Conservation (phyloP, 1,139 yeast species). For the Chernovozyma aurita region DNA sequence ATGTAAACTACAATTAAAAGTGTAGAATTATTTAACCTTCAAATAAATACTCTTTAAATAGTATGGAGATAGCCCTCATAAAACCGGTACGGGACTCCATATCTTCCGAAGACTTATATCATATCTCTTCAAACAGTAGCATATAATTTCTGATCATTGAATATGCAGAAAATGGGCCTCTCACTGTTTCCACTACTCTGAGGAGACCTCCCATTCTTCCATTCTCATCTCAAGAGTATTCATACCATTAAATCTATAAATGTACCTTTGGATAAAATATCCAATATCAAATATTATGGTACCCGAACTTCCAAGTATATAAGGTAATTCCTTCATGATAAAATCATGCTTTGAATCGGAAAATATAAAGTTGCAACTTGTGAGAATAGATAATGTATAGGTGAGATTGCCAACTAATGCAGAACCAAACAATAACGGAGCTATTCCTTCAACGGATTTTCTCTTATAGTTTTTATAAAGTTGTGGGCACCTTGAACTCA, state of each 20-base stretch:
- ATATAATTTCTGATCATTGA: too few species aligned
- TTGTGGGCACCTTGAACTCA: conserved; percentile 83
- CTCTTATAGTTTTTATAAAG: conserved; percentile 67
- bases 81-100: too few species aligned
- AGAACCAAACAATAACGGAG: conserved; percentile 72
- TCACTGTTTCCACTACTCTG: too few species aligned
- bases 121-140: too few species aligned
- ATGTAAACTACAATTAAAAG: too few species aligned
- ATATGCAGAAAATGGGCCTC: too few species aligned
- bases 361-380: conserved; percentile 39
- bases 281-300: conserved; percentile 73
- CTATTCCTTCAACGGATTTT: conserved; percentile 79
- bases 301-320: conserved; percentile 81
- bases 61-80: too few species aligned
- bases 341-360: conserved; percentile 41
- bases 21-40: too few species aligned
- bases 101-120: too few species aligned
- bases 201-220: conserved; percentile 25
- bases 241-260: conserved; percentile 28
- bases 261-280: conserved; percentile 63
- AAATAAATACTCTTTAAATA: too few species aligned
- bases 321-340: conserved; percentile 70
- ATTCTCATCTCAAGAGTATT: conserved; percentile 24
- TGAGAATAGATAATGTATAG: conserved; percentile 70
- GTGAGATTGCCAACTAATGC: conserved; percentile 80